Conservation (phyloP, 2,329 filamentous ascomycete genomes). For the Neopestalotiopsis sp. region DNA sequence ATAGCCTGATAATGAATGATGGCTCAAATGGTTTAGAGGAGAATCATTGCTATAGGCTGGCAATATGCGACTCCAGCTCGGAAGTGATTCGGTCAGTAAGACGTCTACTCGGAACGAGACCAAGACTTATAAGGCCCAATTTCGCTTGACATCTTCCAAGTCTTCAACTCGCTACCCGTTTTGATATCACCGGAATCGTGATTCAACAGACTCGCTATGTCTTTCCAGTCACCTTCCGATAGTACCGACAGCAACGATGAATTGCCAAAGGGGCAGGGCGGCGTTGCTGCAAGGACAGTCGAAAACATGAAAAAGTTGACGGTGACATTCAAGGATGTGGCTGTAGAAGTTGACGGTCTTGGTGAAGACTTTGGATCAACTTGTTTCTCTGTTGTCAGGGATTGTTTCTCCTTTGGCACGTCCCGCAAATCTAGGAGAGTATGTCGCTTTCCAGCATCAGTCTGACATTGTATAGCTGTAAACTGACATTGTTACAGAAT, state of each 20-base stretch:
- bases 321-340: conserved; percentile 40
- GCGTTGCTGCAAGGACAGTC: neutral
- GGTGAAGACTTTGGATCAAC: conserved; percentile 41
- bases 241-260: neutral
- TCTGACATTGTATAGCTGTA: neutral
- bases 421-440: conserved; percentile 35
- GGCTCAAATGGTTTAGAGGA: too few species aligned
- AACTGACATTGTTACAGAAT: conserved; percentile 31
- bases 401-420: conserved; percentile 29
- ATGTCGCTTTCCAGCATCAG: conserved; percentile 10
- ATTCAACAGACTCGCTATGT: neutral
- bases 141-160: neutral
- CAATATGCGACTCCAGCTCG: neutral
- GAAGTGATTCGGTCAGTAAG: neutral
- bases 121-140: neutral
- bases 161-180: neutral
- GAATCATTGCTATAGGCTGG: neutral
- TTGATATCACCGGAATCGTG: neutral
- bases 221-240: neutral
- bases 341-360: conserved; percentile 38
- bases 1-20: too few species aligned
- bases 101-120: neutral
- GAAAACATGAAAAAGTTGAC: conserved; percentile 34
- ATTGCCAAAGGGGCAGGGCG: neutral
- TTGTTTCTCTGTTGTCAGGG: conserved; percentile 36